Evolutionary conservation across 202 grass and related monocot species (phyloP).

Genomic region (Zizania palustris): DNA sequence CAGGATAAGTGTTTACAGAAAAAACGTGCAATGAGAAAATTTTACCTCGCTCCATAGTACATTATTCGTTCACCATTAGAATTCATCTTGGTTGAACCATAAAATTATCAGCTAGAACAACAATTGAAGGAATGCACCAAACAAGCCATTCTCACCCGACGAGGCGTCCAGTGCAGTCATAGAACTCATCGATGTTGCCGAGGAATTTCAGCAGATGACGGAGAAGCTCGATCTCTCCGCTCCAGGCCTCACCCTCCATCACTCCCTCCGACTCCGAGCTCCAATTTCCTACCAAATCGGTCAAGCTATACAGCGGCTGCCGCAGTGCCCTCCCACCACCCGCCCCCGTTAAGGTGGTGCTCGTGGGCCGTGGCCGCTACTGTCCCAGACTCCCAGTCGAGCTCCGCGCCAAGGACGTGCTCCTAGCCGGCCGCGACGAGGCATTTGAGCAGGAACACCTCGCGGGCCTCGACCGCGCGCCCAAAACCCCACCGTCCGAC

Average conservation of each 20-base stretch:
- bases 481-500: slow-evolving; percentile 3
- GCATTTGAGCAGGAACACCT: slow-evolving; percentile 85
- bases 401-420: slow-evolving; percentile 77
- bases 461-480: slow-evolving; percentile 39
- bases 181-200: slow-evolving; percentile 71
- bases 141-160: slow-evolving; percentile 68
- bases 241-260: slow-evolving; percentile 25
- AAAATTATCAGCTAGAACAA: slow-evolving; percentile 74
- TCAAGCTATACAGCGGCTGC: slow-evolving; percentile 68
- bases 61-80: slow-evolving; percentile 64
- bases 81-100: slow-evolving; percentile 72
- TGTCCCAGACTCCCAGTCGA: slow-evolving; percentile 65
- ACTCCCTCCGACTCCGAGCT: slow-evolving; percentile 46
- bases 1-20: slow-evolving; percentile 21
- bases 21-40: background rate
- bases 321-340: slow-evolving; percentile 50
- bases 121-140: slow-evolving; percentile 12
- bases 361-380: slow-evolving; percentile 37
- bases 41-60: slow-evolving; percentile 72
- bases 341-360: background rate
- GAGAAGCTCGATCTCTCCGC: slow-evolving; percentile 52
- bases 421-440: slow-evolving; percentile 82
- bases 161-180: slow-evolving; percentile 91
- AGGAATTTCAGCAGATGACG: slow-evolving; percentile 71
- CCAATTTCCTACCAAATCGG: slow-evolving; percentile 72